phyloP scores from a whole-genome alignment of 345 rosid genomes.

The Excoecaria agallocha region DNA sequence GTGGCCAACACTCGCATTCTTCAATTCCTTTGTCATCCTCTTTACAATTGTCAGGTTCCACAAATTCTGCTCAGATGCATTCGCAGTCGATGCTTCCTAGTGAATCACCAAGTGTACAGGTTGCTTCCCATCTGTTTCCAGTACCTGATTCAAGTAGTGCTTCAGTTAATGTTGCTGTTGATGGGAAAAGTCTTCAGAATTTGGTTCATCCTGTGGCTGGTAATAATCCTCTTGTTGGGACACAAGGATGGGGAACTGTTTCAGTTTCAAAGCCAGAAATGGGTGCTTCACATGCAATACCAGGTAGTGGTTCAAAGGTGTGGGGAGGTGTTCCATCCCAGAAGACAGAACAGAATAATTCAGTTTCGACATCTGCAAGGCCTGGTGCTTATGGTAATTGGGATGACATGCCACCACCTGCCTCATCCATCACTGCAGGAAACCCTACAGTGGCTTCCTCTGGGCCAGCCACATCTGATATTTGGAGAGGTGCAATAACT shows the following conservation, averaged over 20 bases:
- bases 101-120: conserved; percentile 41
- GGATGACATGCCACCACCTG: conserved; percentile 40
- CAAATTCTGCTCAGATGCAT: conserved; percentile 35
- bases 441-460: conserved; percentile 40
- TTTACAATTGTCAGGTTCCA: conserved; percentile 27
- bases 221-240: conserved; percentile 31
- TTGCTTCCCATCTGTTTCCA: conserved; percentile 30
- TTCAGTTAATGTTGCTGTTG: conserved; percentile 32
- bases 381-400: conserved; percentile 39
- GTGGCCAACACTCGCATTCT: conserved; percentile 23
- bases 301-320: conserved; percentile 41
- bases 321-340: conserved; percentile 54
- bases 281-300: conserved; percentile 30
- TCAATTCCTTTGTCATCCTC: conserved; percentile 26
- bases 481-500: conserved; percentile 58
- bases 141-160: conserved; percentile 20
- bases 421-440: conserved; percentile 33
- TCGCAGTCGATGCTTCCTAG: conserved; percentile 28
- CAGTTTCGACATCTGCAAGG: conserved; percentile 25
- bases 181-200: conserved; percentile 45
- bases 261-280: conserved; percentile 43
- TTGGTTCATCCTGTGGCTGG: conserved; percentile 42
- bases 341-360: conserved; percentile 36
- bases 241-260: conserved; percentile 46
- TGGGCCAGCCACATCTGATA: conserved; percentile 46